phyloP scores from a whole-genome alignment of 179 eudicot species.

The Corrigiola litoralis region DNA sequence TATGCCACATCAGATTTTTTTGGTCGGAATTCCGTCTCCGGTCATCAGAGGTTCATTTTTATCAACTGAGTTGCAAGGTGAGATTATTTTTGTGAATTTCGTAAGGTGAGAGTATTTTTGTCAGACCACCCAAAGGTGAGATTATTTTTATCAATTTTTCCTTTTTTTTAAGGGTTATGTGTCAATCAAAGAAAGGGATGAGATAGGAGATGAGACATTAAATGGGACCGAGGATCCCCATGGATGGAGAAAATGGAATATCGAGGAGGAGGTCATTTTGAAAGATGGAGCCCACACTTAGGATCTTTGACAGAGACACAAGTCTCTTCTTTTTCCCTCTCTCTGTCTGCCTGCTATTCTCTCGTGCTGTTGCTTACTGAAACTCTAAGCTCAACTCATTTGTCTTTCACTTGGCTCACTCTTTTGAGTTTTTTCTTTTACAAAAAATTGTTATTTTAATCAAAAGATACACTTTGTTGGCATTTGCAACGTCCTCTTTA shows the following conservation, averaged over 20 bases:
- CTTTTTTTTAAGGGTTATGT: no score
- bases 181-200: no score
- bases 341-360: conserved; percentile 3
- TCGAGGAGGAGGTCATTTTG: conserved; percentile 27
- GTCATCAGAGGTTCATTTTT: no score
- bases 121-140: no score
- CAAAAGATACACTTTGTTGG: conserved; percentile 34
- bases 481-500: conserved; percentile 24
- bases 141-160: no score
- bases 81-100: no score
- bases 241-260: conserved; percentile 30
- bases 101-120: no score
- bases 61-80: no score
- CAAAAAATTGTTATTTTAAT: background rate
- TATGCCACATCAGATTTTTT: no score
- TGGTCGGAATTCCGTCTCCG: no score
- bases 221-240: no score
- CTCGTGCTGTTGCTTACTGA: background rate
- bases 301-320: conserved; percentile 47
- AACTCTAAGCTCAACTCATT: conserved; percentile 16
- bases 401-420: conserved; percentile 9
- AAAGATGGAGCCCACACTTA: conserved; percentile 23
- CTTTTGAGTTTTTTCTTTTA: conserved; percentile 3
- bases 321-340: conserved; percentile 22
- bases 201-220: background rate